Conservation (phyloP, 2,329 filamentous ascomycete species). For the Hypoxylon sp. region DNA sequence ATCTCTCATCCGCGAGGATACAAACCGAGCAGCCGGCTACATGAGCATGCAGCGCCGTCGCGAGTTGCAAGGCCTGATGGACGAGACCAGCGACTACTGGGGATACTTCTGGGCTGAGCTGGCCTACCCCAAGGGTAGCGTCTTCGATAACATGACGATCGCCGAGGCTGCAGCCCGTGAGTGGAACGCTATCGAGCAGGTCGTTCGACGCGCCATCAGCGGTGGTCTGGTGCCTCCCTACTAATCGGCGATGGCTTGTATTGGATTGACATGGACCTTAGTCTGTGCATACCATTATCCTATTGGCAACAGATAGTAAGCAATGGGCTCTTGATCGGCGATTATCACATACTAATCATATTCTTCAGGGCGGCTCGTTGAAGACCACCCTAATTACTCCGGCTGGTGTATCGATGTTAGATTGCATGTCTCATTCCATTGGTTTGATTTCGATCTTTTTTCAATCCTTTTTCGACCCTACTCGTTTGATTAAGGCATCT, state of each 20-base stretch:
- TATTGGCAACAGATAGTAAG: not conserved
- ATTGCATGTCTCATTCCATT: not conserved
- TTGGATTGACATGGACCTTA: not conserved
- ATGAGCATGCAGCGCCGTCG: constrained; percentile 58
- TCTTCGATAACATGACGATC: constrained; percentile 63
- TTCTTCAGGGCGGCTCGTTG: not conserved
- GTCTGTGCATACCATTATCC: not conserved
- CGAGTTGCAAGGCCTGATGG: constrained; percentile 50
- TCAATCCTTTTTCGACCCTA: not conserved
- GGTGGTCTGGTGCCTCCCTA: constrained; percentile 29
- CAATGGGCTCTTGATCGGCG: not conserved
- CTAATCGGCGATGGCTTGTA: not conserved
- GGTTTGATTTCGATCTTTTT: not conserved
- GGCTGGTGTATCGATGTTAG: not conserved
- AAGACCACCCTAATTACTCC: not conserved
- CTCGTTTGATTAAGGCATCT: not conserved
- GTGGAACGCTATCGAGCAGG: constrained; percentile 61
- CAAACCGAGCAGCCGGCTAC: constrained; percentile 55
- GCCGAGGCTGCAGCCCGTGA: constrained; percentile 60
- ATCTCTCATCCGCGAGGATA: constrained; percentile 65
- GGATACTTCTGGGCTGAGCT: constrained; percentile 65
- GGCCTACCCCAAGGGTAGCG: constrained; percentile 54
- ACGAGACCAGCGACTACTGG: constrained; percentile 59
- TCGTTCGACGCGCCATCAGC: constrained; percentile 54
- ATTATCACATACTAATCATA: not conserved